Base-by-base conservation (phyloP, 2,329 filamentous ascomycete genomes). In the Colletotrichum costaricense region DNA sequence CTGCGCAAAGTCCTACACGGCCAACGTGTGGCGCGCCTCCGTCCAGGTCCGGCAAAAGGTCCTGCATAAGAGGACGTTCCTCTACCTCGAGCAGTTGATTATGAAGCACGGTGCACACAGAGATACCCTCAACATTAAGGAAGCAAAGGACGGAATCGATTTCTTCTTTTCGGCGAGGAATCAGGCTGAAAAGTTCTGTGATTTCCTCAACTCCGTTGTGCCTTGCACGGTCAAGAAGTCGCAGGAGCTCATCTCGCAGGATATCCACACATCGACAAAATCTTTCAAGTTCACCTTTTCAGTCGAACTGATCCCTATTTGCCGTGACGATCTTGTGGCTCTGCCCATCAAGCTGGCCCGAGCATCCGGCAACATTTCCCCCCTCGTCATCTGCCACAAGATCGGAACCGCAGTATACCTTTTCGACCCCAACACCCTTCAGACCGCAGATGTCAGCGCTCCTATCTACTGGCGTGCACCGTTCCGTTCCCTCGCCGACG, bases 41-140 rank as follows among this genome's bases (percentile, higher is more conserved):
- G 95, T 98, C 8, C 97, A 99, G 86, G 95, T 99, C 69, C 92
- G 97, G 75, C 97, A 99, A 82, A 98, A 98, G 86, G 97, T 99
- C 52, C 91, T 94, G 5, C 97, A 99, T 86, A 99, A 98, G 90
- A 89, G 97, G 78, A 90, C 88, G 1, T 90, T 90, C 77, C 78
- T 90, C 58, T 88, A 87, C 80, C 91, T 98, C 46, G 97, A 98
- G 84, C 96, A 99, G 87, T 88, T 98, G 69, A 97, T 99, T 78
- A 88, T 99, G 78, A 98, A 98, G 87, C 95, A 98, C 82, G 90
- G 91, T 69, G 97, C 96, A 4, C 95, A 98, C 82, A 90, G 91
- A 76, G 95, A 99, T 77, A 97, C 96, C 1, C 95, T 98, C 84
- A 99, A 98, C 82, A 99, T 99, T 85, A 98, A 97, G 82, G 97